A percentile compares a stretch with the other conserved stretches of the same genome.
phyloP scores from a whole-genome alignment of 768 basidiomycete species.

The Psilocybe cyanescens region DNA sequence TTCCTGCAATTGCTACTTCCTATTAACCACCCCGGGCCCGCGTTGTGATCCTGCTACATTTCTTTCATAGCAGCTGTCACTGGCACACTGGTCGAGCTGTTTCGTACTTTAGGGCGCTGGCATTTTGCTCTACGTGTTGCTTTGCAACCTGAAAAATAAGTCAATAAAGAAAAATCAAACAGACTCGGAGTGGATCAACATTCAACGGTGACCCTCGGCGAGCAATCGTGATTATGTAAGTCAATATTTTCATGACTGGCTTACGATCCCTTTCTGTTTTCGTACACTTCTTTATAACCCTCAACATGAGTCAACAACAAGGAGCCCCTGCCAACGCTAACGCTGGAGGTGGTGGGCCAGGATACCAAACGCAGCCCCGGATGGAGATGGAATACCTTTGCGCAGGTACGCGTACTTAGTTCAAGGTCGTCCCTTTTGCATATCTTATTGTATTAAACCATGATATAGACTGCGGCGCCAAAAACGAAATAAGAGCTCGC shows the following conservation, averaged over 20 bases:
- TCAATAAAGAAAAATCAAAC: not conserved
- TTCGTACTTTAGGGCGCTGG: slow-evolving; percentile 1
- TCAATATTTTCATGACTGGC: not conserved
- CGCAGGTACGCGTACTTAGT: slow-evolving; percentile 59
- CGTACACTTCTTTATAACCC: slow-evolving; percentile 5
- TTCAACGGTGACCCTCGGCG: not conserved
- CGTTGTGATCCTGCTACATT: slow-evolving; percentile 10
- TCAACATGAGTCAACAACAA: slow-evolving; percentile 23
- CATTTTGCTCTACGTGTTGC: slow-evolving; percentile 10
- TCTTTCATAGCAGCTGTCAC: slow-evolving; percentile 14
- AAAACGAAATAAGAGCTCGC: slow-evolving; percentile 87
- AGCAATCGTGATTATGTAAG: slow-evolving; percentile 5
- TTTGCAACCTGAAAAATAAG: slow-evolving; percentile 7
- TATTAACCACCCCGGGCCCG: not conserved
- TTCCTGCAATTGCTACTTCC: not conserved
- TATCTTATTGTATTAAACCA: slow-evolving; percentile 8
- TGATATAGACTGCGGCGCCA: slow-evolving; percentile 77
- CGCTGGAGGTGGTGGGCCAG: slow-evolving; percentile 21
- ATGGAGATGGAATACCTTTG: slow-evolving; percentile 86
- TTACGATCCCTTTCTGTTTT: not conserved
- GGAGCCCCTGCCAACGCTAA: slow-evolving; percentile 15
- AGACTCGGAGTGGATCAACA: not conserved
- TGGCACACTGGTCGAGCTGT: slow-evolving; percentile 5
- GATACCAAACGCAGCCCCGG: slow-evolving; percentile 42
- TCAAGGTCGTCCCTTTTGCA: not conserved